Percentiles rank a stretch among this genome's conserved stretches.
phyloP scores from a whole-genome alignment of 805 yeast genomes.

The Zygosaccharomyces siamensis region DNA sequence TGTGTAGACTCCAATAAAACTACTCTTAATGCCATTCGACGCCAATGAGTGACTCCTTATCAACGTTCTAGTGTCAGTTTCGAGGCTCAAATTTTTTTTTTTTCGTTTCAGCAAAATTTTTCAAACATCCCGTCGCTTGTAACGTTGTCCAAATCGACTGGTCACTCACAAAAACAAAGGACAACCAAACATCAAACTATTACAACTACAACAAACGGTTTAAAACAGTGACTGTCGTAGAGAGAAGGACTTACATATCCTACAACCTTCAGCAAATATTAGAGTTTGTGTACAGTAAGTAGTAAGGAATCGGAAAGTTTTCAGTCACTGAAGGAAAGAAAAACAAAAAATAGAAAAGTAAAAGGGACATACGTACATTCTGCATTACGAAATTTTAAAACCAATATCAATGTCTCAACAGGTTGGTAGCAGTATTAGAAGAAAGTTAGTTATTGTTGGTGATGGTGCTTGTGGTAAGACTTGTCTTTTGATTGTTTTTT shows the following conservation, averaged over 20 bases:
- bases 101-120: conserved; percentile 1
- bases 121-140: neutral
- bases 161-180: conserved; percentile 6
- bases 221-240: neutral
- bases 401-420: conserved; percentile 30
- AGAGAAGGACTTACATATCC: neutral
- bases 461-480: conserved; percentile 98
- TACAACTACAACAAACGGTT: conserved; percentile 1
- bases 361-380: neutral
- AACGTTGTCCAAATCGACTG: neutral
- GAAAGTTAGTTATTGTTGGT: conserved; percentile 90
- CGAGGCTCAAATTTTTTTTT: neutral
- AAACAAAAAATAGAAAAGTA: neutral
- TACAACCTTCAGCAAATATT: neutral
- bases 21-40: conserved; percentile 1
- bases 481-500: conserved; percentile 78
- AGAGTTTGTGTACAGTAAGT: too few species aligned
- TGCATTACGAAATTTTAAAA: neutral
- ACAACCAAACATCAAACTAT: conserved; percentile 1
- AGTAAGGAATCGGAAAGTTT: neutral
- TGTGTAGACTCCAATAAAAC: neutral
- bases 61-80: neutral
- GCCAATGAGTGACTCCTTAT: neutral
- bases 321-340: neutral
- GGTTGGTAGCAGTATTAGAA: conserved; percentile 41